Evolutionary conservation across 495 filamentous ascomycete species (phyloP).

Genomic region (Penicillium chermesinum): DNA sequence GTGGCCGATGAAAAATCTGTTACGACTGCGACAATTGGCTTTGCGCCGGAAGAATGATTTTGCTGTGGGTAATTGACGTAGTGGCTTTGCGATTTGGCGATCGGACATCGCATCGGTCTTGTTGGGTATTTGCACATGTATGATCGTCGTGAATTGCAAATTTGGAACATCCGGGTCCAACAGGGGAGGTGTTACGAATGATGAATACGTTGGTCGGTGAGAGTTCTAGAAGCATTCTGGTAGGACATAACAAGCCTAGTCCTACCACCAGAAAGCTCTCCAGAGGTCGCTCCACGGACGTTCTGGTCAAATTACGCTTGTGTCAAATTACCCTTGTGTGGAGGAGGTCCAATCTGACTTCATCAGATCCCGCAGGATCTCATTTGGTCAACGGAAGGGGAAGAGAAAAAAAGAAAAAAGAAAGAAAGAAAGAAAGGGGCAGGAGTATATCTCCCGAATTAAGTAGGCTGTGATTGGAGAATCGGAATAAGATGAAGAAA

Average conservation of each 20-base stretch:
- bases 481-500: too few relatives aligned
- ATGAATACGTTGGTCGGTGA: background rate
- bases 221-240: background rate
- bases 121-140: too few relatives aligned
- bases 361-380: background rate
- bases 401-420: too few relatives aligned
- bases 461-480: background rate
- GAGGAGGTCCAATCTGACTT: background rate
- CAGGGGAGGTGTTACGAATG: background rate
- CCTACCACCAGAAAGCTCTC: too few relatives aligned
- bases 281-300: background rate
- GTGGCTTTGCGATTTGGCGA: too few relatives aligned
- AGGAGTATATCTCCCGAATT: background rate
- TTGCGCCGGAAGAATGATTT: too few relatives aligned
- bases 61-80: too few relatives aligned
- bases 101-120: too few relatives aligned
- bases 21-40: background rate
- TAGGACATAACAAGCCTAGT: too few relatives aligned
- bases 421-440: too few relatives aligned
- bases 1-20: background rate
- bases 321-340: background rate
- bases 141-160: too few relatives aligned
- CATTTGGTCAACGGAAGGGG: background rate
- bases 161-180: too few relatives aligned
- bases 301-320: background rate